Evolutionary conservation across 345 rosid genomes (phyloP).

Genomic region (Garcia nutans): DNA sequence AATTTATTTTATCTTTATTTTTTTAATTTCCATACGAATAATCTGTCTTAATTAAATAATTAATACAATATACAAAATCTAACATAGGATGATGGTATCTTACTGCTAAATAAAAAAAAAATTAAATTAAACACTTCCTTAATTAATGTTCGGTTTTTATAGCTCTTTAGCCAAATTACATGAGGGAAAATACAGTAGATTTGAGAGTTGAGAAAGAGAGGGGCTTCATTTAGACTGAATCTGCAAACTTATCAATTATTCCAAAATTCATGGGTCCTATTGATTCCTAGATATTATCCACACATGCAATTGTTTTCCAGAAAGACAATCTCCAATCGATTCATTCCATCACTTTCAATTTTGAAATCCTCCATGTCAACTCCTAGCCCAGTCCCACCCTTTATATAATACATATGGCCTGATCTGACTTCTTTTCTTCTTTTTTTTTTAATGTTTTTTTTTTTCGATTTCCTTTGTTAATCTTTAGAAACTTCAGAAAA

Average conservation of each 20-base stretch:
- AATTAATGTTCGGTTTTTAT: no score
- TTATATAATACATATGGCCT: neutral
- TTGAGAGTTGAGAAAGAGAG: neutral
- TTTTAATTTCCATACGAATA: no score
- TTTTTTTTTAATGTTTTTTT: no score
- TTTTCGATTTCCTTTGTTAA: no score
- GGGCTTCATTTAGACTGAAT: slow-evolving; percentile 4
- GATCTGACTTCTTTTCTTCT: neutral
- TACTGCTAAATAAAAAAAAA: no score
- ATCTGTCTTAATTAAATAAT: no score
- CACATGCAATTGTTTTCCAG: neutral
- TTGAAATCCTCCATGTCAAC: neutral
- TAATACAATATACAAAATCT: no score
- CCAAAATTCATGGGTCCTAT: neutral
- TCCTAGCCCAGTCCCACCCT: neutral
- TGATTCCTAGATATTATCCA: neutral
- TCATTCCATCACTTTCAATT: slow-evolving; percentile 14
- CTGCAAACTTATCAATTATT: neutral
- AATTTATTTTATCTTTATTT: no score
- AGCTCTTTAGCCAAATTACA: no score
- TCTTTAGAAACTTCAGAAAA: no score
- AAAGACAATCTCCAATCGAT: slow-evolving; percentile 1
- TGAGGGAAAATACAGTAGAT: neutral
- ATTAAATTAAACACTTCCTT: no score
- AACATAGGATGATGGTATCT: no score